Evolutionary conservation across 202 grass and related monocot species (phyloP).

Genomic region (Hordeum pubiflorum): DNA sequence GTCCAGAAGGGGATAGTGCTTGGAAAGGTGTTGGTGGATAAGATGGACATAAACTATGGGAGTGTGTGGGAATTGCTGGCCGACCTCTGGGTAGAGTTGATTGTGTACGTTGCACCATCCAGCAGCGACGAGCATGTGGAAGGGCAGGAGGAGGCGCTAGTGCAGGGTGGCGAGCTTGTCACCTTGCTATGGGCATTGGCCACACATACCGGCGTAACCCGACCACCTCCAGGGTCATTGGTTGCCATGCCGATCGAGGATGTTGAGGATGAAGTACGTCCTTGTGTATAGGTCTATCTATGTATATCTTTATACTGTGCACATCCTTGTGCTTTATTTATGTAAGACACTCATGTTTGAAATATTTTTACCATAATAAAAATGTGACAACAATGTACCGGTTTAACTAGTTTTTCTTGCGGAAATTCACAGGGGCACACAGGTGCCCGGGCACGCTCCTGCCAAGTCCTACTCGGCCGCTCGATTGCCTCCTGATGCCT

Average conservation of each 20-base stretch:
- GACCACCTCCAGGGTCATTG: neutral
- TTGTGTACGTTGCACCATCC: slow-evolving; percentile 19
- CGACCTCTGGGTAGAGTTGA: slow-evolving; percentile 24
- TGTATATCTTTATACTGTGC: no score
- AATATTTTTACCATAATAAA: no score
- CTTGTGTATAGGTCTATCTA: neutral
- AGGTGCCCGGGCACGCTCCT: no score
- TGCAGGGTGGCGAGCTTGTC: slow-evolving; percentile 6
- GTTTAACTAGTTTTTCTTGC: no score
- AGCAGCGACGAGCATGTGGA: neutral
- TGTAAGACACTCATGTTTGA: no score
- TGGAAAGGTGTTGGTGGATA: neutral
- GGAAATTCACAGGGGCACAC: no score
- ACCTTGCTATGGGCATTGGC: slow-evolving; percentile 26
- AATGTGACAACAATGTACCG: no score
- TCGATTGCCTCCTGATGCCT: no score
- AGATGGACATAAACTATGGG: neutral
- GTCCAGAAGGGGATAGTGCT: neutral
- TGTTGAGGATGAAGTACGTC: neutral
- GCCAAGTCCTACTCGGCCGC: no score
- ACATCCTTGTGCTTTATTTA: no score
- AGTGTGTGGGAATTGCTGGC: slow-evolving; percentile 3
- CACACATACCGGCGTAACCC: slow-evolving; percentile 2
- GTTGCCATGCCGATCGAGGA: neutral
- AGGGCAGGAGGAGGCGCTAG: neutral